Evolutionary conservation across 2,329 filamentous ascomycete genomes (phyloP).

Genomic region (Chaetomiaceae sp.): DNA sequence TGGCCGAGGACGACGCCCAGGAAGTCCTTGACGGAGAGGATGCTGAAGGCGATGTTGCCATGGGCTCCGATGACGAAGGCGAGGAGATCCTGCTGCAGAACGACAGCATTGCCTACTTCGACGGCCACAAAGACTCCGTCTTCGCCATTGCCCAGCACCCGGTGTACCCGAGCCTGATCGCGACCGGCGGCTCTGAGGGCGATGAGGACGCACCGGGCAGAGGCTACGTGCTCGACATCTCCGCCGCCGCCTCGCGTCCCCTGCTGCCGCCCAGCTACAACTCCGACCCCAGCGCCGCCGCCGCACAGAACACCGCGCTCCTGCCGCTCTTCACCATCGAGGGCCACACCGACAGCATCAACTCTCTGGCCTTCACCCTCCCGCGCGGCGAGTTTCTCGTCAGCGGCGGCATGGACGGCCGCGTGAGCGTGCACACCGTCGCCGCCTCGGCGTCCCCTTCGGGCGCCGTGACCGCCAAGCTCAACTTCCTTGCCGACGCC

Average conservation of each 20-base stretch:
- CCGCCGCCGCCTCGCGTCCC: conserved; percentile 55
- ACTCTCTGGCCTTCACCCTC: conserved; percentile 75
- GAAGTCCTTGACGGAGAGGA: conserved; percentile 55
- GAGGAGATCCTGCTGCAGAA: conserved; percentile 78
- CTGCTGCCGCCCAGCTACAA: conserved; percentile 73
- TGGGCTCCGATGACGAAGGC: conserved; percentile 63
- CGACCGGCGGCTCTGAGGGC: conserved; percentile 72
- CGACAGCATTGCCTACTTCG: conserved; percentile 90
- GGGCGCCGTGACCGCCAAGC: conserved; percentile 34
- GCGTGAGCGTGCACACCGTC: conserved; percentile 63
- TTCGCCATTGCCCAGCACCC: conserved; percentile 96
- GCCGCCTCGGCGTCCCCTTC: conserved; percentile 33
- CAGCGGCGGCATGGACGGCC: conserved; percentile 84
- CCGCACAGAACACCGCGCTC: conserved; percentile 50
- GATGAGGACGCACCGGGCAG: conserved; percentile 62
- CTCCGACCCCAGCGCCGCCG: conserved; percentile 50
- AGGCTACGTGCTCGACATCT: conserved; percentile 78
- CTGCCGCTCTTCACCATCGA: conserved; percentile 66
- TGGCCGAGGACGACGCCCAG: conserved; percentile 69
- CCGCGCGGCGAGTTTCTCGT: conserved; percentile 77
- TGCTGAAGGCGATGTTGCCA: conserved; percentile 59
- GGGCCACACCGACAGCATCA: conserved; percentile 90
- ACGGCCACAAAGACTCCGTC: conserved; percentile 81
- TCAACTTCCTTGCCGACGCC: conserved; percentile 64
- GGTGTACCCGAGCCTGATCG: conserved; percentile 65